Conservation (phyloP, 2,329 filamentous ascomycete genomes). For the Aspergillus udagawae region DNA sequence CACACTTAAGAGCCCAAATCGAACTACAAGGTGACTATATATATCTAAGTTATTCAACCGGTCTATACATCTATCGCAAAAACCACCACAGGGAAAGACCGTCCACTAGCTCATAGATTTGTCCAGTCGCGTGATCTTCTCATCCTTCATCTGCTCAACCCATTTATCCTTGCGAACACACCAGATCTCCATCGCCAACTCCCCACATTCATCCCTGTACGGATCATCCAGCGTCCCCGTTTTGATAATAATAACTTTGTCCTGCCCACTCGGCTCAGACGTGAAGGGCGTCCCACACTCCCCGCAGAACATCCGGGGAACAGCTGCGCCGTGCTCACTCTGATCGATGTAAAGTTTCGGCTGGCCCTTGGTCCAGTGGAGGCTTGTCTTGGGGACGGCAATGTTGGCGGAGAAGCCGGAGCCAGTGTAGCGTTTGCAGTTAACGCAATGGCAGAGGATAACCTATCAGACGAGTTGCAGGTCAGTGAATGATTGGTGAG, state of each 20-base stretch:
- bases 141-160: constrained; percentile 11
- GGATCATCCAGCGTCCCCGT: constrained; percentile 21
- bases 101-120: neutral
- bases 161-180: constrained; percentile 19
- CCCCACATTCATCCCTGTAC: constrained; percentile 5
- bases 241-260: constrained; percentile 14
- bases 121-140: constrained; percentile 5
- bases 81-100: neutral
- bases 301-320: constrained; percentile 19
- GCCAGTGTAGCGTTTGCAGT: constrained; percentile 24
- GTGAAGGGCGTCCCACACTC: constrained; percentile 21
- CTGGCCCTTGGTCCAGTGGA: constrained; percentile 15
- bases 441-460: constrained; percentile 21
- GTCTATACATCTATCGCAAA: neutral
- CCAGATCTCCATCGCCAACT: constrained; percentile 19
- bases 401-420: constrained; percentile 23
- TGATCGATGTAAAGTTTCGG: constrained; percentile 18
- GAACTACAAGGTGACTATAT: neutral
- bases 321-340: constrained; percentile 5
- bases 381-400: constrained; percentile 9
- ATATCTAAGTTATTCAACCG: neutral
- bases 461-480: constrained; percentile 5
- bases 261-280: constrained; percentile 6
- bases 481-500: neutral
- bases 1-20: neutral